Base-by-base conservation (phyloP, 257 asterid species). In the Fraxinus excelsior region DNA sequence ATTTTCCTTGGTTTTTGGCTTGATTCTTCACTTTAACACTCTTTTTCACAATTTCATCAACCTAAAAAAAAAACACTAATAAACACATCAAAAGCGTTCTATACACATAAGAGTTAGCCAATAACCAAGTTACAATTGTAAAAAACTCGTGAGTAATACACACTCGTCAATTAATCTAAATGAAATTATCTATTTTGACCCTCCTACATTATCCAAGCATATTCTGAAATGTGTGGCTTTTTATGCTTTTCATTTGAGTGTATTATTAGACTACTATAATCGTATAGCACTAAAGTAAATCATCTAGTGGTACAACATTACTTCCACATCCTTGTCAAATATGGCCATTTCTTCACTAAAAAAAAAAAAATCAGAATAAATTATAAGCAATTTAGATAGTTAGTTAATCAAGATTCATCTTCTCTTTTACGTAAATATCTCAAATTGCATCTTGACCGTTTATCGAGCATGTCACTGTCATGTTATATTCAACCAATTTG, bases 291-390 rank as follows among this genome's bases (percentile, higher is more conserved):
- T 21, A 56, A 56, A 2, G 66, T 19, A 56, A 21, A 56, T 19
- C 28, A 56, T 56, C 66, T 69, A 42, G 75, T 58, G 79, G 78
- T 21, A 42, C 73, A 77, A 67, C 76, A 56, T 66, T 51, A 67
- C 79, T 77, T 35, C 67, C 51, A 35, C 1, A n/a, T 51, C 76
- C 28, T 76, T 23, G 25, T 72, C 31, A 72, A 25, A 2, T 10
- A 16, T 75, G 4, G 53, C 23, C 1, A 25, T 71, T 25, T 32
- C 3, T 73, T 65, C 49, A 56, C 64, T 31, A 14, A 51, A 21
- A 14, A 49, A 51, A 51, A 18, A 18, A 51, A 51, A 8, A 19
- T 58, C 0, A 21, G 9, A 19, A 3, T 53, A 21, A 21, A 56
- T 19, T 23, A 58, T 23, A 21, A 58, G 31, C 56, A 58, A 21